A percentile compares a stretch with the other conserved stretches of the same genome.
Conservation (phyloP, 371 early-diverging fungal species). For the Circinella minor region DNA sequence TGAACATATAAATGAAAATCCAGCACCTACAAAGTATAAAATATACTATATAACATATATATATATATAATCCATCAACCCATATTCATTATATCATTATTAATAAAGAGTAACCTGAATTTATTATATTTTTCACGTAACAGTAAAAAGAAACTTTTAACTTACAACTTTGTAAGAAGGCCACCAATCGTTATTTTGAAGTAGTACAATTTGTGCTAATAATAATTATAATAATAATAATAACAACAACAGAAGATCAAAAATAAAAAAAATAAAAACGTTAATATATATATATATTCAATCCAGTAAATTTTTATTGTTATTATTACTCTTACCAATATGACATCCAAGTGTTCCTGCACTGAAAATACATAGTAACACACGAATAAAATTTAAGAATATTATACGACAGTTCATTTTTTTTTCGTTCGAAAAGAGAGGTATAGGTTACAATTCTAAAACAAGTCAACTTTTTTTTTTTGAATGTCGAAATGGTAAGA, state of each 20-base stretch:
- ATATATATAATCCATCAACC: not conserved
- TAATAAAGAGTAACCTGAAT: too few species aligned
- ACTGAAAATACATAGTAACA: not conserved
- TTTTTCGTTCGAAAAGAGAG: not conserved
- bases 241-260: not conserved
- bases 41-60: not conserved
- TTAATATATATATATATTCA: not conserved
- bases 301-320: not conserved
- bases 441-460: not conserved
- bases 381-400: not conserved
- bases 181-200: constrained; percentile 5
- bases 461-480: too few species aligned
- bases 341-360: constrained; percentile 1
- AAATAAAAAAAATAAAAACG: not conserved
- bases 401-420: not conserved
- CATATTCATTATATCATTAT: too few species aligned
- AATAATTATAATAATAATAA: too few species aligned
- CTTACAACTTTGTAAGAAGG: constrained; percentile 5
- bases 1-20: constrained; percentile 7
- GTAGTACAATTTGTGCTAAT: not conserved
- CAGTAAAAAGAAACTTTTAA: too few species aligned
- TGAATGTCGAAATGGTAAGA: too few species aligned
- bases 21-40: constrained; percentile 2
- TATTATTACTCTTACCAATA: not conserved
- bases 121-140: too few species aligned